Percentiles rank a stretch among this genome's conserved stretches.
phyloP scores from a whole-genome alignment of 352 stramenopile genomes.

The Bremia lactucae region DNA sequence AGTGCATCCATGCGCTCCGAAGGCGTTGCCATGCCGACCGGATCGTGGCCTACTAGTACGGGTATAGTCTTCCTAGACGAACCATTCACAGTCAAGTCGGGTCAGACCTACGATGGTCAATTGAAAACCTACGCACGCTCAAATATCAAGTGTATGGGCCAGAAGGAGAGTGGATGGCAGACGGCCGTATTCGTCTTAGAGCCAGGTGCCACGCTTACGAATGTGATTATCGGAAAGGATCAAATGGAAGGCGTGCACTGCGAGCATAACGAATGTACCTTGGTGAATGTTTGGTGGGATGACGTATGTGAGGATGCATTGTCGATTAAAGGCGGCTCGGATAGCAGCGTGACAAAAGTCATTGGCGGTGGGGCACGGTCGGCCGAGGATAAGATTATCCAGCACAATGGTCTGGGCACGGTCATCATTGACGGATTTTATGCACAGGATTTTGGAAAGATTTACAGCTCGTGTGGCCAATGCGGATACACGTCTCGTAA shows the following conservation, averaged over 20 bases:
- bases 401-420: constrained; percentile 28
- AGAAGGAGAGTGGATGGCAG: constrained; percentile 17
- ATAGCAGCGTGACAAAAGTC: constrained; percentile 22
- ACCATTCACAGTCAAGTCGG: constrained; percentile 26
- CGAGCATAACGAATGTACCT: constrained; percentile 13
- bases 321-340: constrained; percentile 27
- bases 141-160: constrained; percentile 28
- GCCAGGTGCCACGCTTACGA: constrained; percentile 33
- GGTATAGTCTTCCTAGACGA: constrained; percentile 12
- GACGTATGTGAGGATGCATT: constrained; percentile 27
- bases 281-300: constrained; percentile 19
- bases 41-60: constrained; percentile 17
- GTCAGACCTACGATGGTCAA: constrained; percentile 33
- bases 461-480: constrained; percentile 17
- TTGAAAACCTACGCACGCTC: constrained; percentile 23
- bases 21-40: constrained; percentile 13
- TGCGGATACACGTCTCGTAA: too few relatives aligned
- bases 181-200: constrained; percentile 38
- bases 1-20: constrained; percentile 11
- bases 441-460: constrained; percentile 11
- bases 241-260: constrained; percentile 26
- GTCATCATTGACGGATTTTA: constrained; percentile 19
- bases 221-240: constrained; percentile 48
- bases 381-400: constrained; percentile 44
- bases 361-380: constrained; percentile 31